Evolutionary conservation across 805 yeast species (phyloP), one percentile per base, ranked within the genome.

Genomic region (Saccharomyces mikatae): DNA sequence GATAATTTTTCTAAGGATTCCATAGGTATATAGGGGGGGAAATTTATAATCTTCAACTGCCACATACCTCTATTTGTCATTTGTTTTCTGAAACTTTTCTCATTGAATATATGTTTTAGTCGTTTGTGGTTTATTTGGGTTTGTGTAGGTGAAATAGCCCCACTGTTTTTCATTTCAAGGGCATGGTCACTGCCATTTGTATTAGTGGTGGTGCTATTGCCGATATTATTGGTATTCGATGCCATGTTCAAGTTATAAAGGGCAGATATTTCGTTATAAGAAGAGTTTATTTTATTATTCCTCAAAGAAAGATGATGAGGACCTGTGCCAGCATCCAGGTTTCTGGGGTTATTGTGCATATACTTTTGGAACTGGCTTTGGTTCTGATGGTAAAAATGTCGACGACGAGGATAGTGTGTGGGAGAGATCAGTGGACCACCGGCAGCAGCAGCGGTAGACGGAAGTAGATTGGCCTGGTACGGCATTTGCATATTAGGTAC

Each of bases 41-140:
- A 69, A 52, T 67, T 65, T 21, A 56, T 56, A 44, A 69, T 48
- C 50, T 62, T 62, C 36, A 69, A 50, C 54, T 69, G 72, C 55
- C 59, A 64, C 72, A 69, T 69, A 21, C 66, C 64, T 50, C 71
- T 61, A 14, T 66, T 62, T 11, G 70, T 66, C 72, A 69, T 69
- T 56, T 69, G 72, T 50, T 60, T 65, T 31, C 72, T 64, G 50
- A 69, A 69, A 46, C 66, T 62, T 21, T 54, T 58, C 54, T 69
- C 71, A 54, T 68, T 68, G 52, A 68, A 68, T 26, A 68, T 65
- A 50, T 63, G 66, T 47, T 63, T 67, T 50, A 68, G 52, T 50
- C 62, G 62, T 44, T 59, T 64, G 9, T 56, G 62, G 55, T 55
- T 63, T 58, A 46, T 57, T 58, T 36, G 60, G 55, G 41, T 58